Percentiles rank a stretch among this genome's conserved stretches.
Conservation (phyloP, 345 rosid species). For the Camelina laxa region DNA sequence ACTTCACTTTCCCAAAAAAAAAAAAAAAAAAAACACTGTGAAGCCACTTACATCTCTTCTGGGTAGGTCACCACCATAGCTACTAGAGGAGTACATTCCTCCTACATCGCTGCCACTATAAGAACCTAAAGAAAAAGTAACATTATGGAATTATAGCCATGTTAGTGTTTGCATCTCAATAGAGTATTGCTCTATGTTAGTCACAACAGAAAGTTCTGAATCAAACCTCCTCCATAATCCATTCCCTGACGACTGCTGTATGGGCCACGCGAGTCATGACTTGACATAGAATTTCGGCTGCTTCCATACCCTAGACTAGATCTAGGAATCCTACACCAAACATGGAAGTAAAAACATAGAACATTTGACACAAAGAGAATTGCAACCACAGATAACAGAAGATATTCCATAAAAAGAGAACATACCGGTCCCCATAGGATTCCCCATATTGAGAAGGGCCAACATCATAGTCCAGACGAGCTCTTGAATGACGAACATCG, state of each 20-base stretch:
- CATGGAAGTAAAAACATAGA: constrained; percentile 22
- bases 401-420: constrained; percentile 12
- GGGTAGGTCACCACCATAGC: constrained; percentile 71
- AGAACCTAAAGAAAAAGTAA: constrained; percentile 64
- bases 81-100: constrained; percentile 63
- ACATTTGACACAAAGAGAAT: background rate
- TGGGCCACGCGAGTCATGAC: constrained; percentile 82
- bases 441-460: constrained; percentile 78
- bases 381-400: constrained; percentile 1
- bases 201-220: constrained; percentile 30
- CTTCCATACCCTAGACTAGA: constrained; percentile 77
- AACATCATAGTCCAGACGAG: constrained; percentile 87
- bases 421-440: constrained; percentile 83
- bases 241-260: constrained; percentile 79
- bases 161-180: background rate
- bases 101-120: constrained; percentile 69
- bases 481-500: constrained; percentile 75
- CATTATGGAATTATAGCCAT: constrained; percentile 21
- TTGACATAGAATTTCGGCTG: constrained; percentile 76
- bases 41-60: constrained; percentile 72
- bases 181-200: constrained; percentile 15
- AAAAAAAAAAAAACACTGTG: background rate
- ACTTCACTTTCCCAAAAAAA: background rate
- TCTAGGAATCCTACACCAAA: constrained; percentile 73
- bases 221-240: constrained; percentile 79